Conservation (phyloP, 176 grass and related monocot genomes). For the Hyparrhenia diplandra region DNA sequence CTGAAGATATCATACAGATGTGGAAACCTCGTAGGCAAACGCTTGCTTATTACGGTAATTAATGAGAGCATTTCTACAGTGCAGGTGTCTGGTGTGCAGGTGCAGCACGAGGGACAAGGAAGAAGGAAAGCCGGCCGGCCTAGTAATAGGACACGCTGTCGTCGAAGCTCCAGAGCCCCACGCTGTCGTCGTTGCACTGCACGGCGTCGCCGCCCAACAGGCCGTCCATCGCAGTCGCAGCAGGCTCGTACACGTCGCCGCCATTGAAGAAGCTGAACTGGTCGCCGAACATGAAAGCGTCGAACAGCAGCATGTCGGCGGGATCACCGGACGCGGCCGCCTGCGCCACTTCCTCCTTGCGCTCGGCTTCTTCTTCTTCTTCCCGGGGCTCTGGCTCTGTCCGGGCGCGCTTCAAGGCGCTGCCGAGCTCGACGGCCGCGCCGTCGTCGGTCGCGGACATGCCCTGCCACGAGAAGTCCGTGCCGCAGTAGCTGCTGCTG, state of each 20-base stretch:
- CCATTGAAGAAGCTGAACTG: constrained; percentile 36
- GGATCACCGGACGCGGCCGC: not conserved
- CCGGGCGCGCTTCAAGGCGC: not conserved
- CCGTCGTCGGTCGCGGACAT: constrained; percentile 10
- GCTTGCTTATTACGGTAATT: no score
- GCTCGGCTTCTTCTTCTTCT: not conserved
- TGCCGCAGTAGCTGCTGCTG: no score
- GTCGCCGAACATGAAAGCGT: constrained; percentile 24
- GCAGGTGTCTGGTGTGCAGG: no score
- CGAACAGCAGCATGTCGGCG: not conserved
- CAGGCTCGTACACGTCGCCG: constrained; percentile 14
- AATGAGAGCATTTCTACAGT: not conserved
- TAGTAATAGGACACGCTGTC: not conserved
- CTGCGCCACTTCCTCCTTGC: not conserved
- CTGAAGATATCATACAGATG: no score
- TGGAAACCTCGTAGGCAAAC: no score
- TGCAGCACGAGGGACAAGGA: no score
- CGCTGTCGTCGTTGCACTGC: not conserved
- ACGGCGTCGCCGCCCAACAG: constrained; percentile 9
- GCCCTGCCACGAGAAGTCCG: constrained; percentile 34
- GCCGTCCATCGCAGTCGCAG: not conserved
- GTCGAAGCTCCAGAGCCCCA: constrained; percentile 69
- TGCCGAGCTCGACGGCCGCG: not conserved
- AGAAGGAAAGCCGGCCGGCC: not conserved
- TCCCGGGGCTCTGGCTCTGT: not conserved